Base-by-base conservation (phyloP, 345 rosid genomes). In the Durio zibethinus region DNA sequence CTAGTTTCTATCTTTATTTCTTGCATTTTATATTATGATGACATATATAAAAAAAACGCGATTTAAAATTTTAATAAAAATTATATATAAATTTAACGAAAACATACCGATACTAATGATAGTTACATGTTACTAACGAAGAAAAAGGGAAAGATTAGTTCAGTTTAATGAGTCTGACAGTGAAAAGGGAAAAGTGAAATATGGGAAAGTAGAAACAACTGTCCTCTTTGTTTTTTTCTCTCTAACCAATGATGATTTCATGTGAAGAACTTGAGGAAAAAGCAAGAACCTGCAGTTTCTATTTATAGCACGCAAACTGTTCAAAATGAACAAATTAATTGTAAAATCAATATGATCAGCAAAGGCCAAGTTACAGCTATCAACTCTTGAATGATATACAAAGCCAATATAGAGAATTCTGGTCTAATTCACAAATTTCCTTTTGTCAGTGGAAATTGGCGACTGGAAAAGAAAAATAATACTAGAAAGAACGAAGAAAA, bases 181-280 rank as follows among this genome's bases (percentile, higher is more conserved):
- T 68, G 73, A 45, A 69, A 68, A 69, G 15, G 40, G 73, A 40
- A 67, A 10, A 45, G 25, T 47, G 54, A 14, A 68, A 68, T 68
- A 54, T 45, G 73, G 56, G 56, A 68, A 72, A 63, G 33, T 16
- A 21, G 40, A 72, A 66, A 36, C 10, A 45, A 20, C 38, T 31
- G 8, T 38, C 36, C 29, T 8, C 38, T 47, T 48, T 47, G 35
- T 69, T 9, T 48, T 48, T 61, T 64, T 62, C 80, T 62, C 67
- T 63, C 12, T 71, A 48, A 69, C 66, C 77, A 62, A 38, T 70
- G 65, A 76, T 60, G 45, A 80, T 60, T 35, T 36, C 76, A 59
- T 35, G 79, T 35, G 64, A 59, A 74, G 52, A 60, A 18, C 33
- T 23, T 10, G 61, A 8, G 43, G 16, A 33, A n/a, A 42, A 38